Percentiles rank a stretch among this genome's conserved stretches.
Evolutionary conservation across 495 filamentous ascomycete species (phyloP).

Genomic region (Neurospora sp.): DNA sequence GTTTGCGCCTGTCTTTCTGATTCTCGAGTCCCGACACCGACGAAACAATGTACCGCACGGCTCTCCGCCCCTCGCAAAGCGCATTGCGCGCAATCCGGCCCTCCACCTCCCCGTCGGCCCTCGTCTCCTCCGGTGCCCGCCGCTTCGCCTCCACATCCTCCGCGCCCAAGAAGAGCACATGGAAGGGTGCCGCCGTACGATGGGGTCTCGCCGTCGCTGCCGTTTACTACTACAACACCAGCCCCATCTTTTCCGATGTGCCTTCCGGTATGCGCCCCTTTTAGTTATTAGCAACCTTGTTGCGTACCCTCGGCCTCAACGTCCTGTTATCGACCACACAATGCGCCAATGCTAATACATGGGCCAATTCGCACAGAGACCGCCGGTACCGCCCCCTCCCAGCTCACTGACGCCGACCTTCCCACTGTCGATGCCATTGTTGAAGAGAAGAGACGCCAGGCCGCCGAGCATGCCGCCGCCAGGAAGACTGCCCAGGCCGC

Average conservation of each 20-base stretch:
- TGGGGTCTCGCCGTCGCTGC: conserved; percentile 66
- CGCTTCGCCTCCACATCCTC: conserved; percentile 67
- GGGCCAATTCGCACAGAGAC: conserved; percentile 4
- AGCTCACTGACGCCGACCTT: conserved; percentile 35
- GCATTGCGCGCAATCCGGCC: conserved; percentile 31
- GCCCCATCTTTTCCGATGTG: conserved; percentile 74
- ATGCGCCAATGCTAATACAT: neutral
- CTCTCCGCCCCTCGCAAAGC: conserved; percentile 46
- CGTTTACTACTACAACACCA: conserved; percentile 93
- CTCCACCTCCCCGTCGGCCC: conserved; percentile 2
- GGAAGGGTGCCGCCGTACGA: conserved; percentile 66
- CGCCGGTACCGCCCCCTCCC: conserved; percentile 24
- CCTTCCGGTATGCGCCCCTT: conserved; percentile 50
- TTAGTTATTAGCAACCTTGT: neutral
- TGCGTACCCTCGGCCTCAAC: conserved; percentile 13
- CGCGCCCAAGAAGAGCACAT: conserved; percentile 61
- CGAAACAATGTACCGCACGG: conserved; percentile 50
- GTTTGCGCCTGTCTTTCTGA: neutral
- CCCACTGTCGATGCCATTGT: conserved; percentile 42
- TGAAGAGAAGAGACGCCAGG: conserved; percentile 39
- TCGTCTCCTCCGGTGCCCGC: conserved; percentile 24
- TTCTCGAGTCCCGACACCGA: conserved; percentile 2
- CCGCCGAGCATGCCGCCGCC: conserved; percentile 12
- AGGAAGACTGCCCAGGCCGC: conserved; percentile 18
- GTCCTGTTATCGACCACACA: neutral